phyloP scores from a whole-genome alignment of 75 land plant species.

The Selaginella moellendorffii region DNA sequence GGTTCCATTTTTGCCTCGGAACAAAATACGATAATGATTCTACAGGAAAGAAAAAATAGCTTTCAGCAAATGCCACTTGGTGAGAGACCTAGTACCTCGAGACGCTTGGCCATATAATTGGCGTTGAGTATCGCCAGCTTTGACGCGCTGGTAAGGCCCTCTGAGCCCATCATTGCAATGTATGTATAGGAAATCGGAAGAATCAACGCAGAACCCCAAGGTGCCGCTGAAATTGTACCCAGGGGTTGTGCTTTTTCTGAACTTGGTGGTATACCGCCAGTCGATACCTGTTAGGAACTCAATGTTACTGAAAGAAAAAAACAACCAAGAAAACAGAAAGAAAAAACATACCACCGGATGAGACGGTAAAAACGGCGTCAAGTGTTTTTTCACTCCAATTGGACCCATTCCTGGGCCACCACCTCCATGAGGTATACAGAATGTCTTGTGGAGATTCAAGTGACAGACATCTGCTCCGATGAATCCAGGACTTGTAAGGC shows the following conservation, averaged over 20 bases:
- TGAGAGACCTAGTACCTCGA: conserved; percentile 46
- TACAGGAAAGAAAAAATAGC: not conserved
- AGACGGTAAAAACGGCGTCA: conserved; percentile 94
- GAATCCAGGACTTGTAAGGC: conserved; percentile 92
- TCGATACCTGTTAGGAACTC: conserved; percentile 41
- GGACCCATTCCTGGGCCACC: conserved; percentile 99
- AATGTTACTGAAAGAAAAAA: too few species aligned
- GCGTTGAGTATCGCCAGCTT: conserved; percentile 90
- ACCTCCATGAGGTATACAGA: conserved; percentile 99
- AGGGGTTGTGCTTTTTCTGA: conserved; percentile 50
- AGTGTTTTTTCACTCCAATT: conserved; percentile 96
- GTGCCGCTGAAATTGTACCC: conserved; percentile 92
- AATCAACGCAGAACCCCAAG: conserved; percentile 98
- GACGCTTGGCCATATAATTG: conserved; percentile 99
- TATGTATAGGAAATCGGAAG: conserved; percentile 92
- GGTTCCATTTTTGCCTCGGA: conserved; percentile 97
- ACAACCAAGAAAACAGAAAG: not conserved
- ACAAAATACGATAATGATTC: conserved; percentile 28
- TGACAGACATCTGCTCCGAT: conserved; percentile 99
- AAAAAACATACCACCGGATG: conserved; percentile 48
- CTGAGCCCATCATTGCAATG: conserved; percentile 97
- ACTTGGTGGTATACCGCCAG: conserved; percentile 82
- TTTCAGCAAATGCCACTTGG: not conserved
- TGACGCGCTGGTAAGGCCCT: conserved; percentile 86
- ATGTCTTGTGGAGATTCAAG: conserved; percentile 95